Evolutionary conservation across 192 early-diverging fungal species (phyloP).

Genomic region (Coemansia sp.): DNA sequence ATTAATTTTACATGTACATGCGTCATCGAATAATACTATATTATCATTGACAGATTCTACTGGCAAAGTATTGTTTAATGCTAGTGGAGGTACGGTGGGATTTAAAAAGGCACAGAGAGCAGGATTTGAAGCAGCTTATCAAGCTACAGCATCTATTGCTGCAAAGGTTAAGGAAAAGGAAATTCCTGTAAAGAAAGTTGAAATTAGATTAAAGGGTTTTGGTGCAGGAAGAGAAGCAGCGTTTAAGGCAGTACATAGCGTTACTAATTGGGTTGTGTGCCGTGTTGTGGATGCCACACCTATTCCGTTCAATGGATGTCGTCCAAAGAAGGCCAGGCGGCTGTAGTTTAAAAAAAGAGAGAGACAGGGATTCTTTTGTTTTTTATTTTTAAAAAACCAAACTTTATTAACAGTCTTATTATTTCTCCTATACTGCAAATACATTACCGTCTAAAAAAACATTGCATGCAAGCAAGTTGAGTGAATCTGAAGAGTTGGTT

Average conservation of each 20-base stretch:
- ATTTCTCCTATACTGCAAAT: too few species aligned
- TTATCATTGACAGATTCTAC: constrained; percentile 69
- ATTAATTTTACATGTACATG: constrained; percentile 45
- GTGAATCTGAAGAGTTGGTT: too few species aligned
- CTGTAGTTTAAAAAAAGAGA: too few species aligned
- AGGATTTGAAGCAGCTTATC: constrained; percentile 89
- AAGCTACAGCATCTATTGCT: constrained; percentile 71
- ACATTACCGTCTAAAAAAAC: background rate
- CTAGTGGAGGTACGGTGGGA: constrained; percentile 77
- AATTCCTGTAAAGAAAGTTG: constrained; percentile 59
- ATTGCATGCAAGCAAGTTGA: too few species aligned
- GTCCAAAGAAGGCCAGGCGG: constrained; percentile 84
- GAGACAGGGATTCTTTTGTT: too few species aligned
- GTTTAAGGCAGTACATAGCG: constrained; percentile 75
- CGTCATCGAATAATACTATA: constrained; percentile 84
- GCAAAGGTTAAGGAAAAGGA: constrained; percentile 65
- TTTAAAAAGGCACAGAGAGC: constrained; percentile 87
- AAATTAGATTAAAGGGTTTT: constrained; percentile 85
- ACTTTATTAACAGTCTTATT: too few species aligned
- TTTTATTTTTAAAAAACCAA: too few species aligned
- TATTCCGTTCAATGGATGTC: constrained; percentile 84
- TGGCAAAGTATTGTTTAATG: constrained; percentile 66
- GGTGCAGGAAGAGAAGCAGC: constrained; percentile 89
- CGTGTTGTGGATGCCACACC: constrained; percentile 87
- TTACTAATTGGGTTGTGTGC: constrained; percentile 71